These are phyloP conservation scores for Saprolegnia parasitica DNA, from an alignment of 352 stramenopile species.

Conservation along the genomic window DNA sequence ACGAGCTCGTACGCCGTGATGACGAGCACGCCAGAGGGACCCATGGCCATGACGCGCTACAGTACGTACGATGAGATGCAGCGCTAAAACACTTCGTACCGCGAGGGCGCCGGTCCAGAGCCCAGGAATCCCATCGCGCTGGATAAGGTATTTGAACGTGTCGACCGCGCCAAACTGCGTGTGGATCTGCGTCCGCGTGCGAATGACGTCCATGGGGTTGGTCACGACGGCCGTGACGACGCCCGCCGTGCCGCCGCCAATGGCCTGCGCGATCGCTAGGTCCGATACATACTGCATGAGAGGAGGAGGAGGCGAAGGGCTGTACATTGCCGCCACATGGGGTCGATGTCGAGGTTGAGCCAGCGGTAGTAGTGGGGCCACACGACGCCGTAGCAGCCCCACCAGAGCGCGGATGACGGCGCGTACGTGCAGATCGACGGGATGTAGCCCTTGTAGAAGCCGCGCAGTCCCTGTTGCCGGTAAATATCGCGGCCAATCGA, in stretches of 20 bases:
- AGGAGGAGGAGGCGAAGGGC: not conserved
- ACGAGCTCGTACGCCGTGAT: constrained; percentile 88
- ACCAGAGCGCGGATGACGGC: constrained; percentile 82
- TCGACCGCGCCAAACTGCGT: constrained; percentile 80
- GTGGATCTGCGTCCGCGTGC: constrained; percentile 78
- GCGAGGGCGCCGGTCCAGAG: constrained; percentile 79
- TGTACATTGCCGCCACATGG: constrained; percentile 79
- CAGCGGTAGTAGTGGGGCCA: constrained; percentile 64
- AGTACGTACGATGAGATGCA: constrained; percentile 24
- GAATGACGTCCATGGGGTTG: constrained; percentile 87
- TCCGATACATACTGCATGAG: not conserved
- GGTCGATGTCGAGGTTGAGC: constrained; percentile 56
- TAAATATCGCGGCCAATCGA: constrained; percentile 60
- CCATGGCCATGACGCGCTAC: constrained; percentile 75
- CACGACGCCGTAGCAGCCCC: constrained; percentile 79
- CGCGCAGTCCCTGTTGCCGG: constrained; percentile 54
- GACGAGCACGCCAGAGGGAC: constrained; percentile 76
- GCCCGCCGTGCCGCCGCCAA: constrained; percentile 69
- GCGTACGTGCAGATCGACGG: constrained; percentile 83
- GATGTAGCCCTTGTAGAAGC: constrained; percentile 82
- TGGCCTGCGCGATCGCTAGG: constrained; percentile 62
- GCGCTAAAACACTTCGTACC: constrained; percentile 38
- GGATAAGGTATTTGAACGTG: constrained; percentile 78
- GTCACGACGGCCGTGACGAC: constrained; percentile 76
- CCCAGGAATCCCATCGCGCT: constrained; percentile 59